Percentiles rank a stretch among this genome's conserved stretches.
Conservation (phyloP, 129 eudicot species). For the Centaurea solstitialis region DNA sequence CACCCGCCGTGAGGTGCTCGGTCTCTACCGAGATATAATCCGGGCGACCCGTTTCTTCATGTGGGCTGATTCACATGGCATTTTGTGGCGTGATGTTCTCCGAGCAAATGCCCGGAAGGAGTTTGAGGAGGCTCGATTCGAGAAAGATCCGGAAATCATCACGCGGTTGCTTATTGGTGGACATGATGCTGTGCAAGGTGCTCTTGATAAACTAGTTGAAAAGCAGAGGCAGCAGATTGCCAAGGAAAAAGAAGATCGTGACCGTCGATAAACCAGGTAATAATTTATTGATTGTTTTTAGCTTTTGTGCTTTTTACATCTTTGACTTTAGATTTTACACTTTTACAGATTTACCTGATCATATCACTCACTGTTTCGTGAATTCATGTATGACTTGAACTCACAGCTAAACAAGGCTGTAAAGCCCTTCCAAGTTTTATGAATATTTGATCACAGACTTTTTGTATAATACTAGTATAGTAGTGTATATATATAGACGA, state of each 20-base stretch:
- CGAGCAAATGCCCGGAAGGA: conserved; percentile 84
- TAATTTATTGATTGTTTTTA: neutral
- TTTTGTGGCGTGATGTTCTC: conserved; percentile 79
- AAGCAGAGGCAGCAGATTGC: conserved; percentile 82
- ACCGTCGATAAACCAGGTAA: conserved; percentile 44
- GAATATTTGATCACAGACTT: too few species aligned
- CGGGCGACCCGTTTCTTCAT: conserved; percentile 83
- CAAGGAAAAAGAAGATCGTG: conserved; percentile 52
- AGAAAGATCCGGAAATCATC: conserved; percentile 81
- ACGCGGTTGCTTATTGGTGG: conserved; percentile 84
- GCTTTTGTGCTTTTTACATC: too few species aligned
- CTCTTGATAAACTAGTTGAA: conserved; percentile 85
- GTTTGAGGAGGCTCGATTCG: conserved; percentile 83
- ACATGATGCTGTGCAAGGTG: conserved; percentile 75
- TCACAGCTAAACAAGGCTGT: too few species aligned
- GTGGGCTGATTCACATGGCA: conserved; percentile 79
- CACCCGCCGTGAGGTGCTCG: conserved; percentile 78
- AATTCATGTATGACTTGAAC: too few species aligned
- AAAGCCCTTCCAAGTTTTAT: too few species aligned
- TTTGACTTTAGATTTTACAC: too few species aligned
- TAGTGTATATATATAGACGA: too few species aligned
- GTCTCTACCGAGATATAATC: conserved; percentile 81
- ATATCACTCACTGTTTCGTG: too few species aligned
- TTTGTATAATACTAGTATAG: too few species aligned
- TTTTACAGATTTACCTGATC: neutral